Evolutionary conservation across 139 green algal genomes (phyloP).

Genomic region (Volvox africanus): DNA sequence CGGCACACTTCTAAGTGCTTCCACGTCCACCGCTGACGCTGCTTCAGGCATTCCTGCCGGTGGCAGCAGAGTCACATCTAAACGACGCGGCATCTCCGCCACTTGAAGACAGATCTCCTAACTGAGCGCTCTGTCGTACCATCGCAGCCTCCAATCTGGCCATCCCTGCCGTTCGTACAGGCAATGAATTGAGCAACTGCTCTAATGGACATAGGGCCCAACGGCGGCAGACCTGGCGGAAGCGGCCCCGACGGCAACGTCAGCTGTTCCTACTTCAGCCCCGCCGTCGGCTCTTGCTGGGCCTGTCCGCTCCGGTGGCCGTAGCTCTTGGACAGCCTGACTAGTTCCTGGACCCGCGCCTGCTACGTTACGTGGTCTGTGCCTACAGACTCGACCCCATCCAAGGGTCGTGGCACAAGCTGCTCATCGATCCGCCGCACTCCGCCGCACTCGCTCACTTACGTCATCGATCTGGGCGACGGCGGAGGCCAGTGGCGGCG

Average conservation of each 20-base stretch:
- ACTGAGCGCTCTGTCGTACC: neutral
- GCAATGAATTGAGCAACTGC: neutral
- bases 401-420: neutral
- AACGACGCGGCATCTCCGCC: neutral
- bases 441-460: neutral
- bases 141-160: constrained; percentile 10
- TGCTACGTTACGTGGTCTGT: neutral
- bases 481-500: neutral
- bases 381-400: neutral
- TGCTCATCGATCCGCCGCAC: constrained; percentile 11
- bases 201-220: neutral
- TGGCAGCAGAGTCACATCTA: neutral
- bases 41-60: neutral
- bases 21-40: neutral
- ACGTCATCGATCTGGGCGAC: neutral
- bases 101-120: neutral
- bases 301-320: neutral
- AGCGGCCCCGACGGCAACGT: neutral
- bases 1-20: neutral
- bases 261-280: neutral
- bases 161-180: neutral
- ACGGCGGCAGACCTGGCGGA: too few species aligned
- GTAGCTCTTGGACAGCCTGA: neutral
- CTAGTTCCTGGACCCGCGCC: too few species aligned
- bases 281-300: neutral